Base-by-base conservation (phyloP, 1,284 basidiomycete genomes). In the Moesziomyces antarcticus region DNA sequence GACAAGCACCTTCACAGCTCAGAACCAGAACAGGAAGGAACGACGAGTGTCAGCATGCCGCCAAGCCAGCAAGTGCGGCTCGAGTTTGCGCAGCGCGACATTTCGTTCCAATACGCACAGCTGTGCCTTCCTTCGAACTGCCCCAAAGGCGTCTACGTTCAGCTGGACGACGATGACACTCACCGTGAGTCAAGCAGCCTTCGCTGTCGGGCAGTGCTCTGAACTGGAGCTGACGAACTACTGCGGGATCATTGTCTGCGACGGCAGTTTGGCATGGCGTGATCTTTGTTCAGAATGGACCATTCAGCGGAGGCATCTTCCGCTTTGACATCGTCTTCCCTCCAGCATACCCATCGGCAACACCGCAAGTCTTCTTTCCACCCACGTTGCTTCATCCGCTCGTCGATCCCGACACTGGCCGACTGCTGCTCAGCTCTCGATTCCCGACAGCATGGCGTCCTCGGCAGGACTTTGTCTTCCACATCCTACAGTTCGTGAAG, bases 281-380 rank as follows among this genome's bases (percentile, higher is more conserved):
- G 11, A 57, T 79, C 49, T 80, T 80, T 43, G 69, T 79, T 6
- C 65, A 56, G 1, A 25, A 53, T 24, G 77, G 78, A 0, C 67
- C 71, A 5, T 80, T 73, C 44, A 43, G 40, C 24, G 77, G 78
- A 18, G 74, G 74, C 10, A 60, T 80, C 41, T 77, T 78, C 49
- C 64, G 74, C n/a, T 80, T 80, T 58, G 69, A 78, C 50, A 67
- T 80, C 47, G 68, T 70, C 24, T 78, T 77, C 43, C 71, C 75
- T 0, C 30, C 65, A 1, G 27, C 45, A 11, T 79, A 63, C 22
- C 77, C 74, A 0, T 50, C 46, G 9, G 42, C 70, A 5, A 72
- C 69, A 1, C 78, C 78, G 1, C 68, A 73, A 35, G 71, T 77
- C 14, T 73, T 50, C 30, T 78, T 80, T 42, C 70, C 70, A 13